Percentiles rank a stretch among this genome's conserved stretches.
Conservation (phyloP, 768 basidiomycete genomes). For the Rhodocollybia butyracea region DNA sequence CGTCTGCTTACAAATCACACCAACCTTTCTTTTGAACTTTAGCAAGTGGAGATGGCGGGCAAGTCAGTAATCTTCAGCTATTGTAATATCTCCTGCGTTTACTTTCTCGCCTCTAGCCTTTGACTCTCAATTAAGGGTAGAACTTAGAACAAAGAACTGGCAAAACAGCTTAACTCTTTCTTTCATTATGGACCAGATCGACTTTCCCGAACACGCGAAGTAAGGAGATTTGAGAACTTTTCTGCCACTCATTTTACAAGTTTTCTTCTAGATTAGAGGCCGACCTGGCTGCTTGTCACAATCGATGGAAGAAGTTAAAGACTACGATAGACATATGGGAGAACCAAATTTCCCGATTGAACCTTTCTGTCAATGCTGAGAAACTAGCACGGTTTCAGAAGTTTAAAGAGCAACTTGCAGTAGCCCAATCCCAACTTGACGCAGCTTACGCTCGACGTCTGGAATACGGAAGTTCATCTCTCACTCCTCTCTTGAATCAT, state of each 20-base stretch:
- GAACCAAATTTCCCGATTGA: background rate
- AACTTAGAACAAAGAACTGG: too few species aligned
- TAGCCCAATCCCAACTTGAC: background rate
- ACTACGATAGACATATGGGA: background rate
- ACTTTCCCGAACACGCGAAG: background rate
- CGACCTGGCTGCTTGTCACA: background rate
- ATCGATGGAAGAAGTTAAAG: background rate
- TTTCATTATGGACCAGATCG: background rate
- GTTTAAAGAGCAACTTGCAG: background rate
- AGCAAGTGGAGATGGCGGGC: too few species aligned
- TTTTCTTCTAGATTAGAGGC: background rate
- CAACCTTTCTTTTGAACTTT: background rate
- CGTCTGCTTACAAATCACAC: slow-evolving; percentile 5
- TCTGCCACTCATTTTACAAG: background rate
- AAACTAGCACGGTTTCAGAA: background rate
- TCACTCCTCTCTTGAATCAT: background rate
- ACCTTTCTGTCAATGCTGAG: too few species aligned
- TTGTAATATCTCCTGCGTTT: background rate
- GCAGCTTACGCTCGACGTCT: background rate
- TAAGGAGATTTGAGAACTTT: background rate
- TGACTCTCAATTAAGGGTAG: background rate
- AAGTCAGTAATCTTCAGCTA: too few species aligned
- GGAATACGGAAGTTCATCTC: background rate
- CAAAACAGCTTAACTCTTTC: too few species aligned
- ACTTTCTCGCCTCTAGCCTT: background rate